A percentile compares a stretch with the other conserved stretches of the same genome.
These are phyloP conservation scores for Acer yangbiense DNA, from an alignment of 345 rosid species.

Conservation along the genomic window DNA sequence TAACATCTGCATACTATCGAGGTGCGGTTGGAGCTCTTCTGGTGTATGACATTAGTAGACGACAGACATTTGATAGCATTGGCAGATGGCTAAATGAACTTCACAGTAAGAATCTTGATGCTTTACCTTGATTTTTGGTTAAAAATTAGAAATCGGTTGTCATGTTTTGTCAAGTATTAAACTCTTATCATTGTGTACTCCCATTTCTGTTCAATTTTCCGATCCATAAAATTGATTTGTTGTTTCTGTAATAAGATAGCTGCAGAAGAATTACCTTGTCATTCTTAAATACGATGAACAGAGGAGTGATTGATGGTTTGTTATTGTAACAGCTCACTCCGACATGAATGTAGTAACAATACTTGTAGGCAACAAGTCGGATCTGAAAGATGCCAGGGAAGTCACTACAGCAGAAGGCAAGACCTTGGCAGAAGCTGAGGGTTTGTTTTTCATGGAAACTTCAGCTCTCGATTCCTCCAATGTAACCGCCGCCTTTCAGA, in stretches of 20 bases:
- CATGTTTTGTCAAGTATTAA: not conserved
- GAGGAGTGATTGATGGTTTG: constrained; percentile 23
- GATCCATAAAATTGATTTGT: not conserved
- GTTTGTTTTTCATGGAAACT: constrained; percentile 93
- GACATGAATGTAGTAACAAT: constrained; percentile 98
- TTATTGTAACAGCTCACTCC: constrained; percentile 74
- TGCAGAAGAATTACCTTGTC: not conserved
- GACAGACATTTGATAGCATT: constrained; percentile 83
- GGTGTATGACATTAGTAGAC: constrained; percentile 92
- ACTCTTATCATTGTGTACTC: not conserved
- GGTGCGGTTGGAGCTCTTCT: constrained; percentile 99
- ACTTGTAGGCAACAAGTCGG: constrained; percentile 89
- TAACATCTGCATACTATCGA: constrained; percentile 93
- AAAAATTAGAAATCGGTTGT: not conserved
- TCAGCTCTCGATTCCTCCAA: constrained; percentile 95
- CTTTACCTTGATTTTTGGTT: not conserved
- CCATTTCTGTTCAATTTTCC: not conserved
- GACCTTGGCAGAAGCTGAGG: constrained; percentile 81
- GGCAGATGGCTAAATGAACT: constrained; percentile 99
- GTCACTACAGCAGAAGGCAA: constrained; percentile 86
- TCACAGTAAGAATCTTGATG: constrained; percentile 62
- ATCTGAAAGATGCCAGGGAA: constrained; percentile 91
- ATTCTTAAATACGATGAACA: not conserved
- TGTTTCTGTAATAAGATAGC: not conserved
- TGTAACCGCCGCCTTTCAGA: constrained; percentile 87